Conservation (phyloP, 106 monocot genomes). For the Dioscorea alata region DNA sequence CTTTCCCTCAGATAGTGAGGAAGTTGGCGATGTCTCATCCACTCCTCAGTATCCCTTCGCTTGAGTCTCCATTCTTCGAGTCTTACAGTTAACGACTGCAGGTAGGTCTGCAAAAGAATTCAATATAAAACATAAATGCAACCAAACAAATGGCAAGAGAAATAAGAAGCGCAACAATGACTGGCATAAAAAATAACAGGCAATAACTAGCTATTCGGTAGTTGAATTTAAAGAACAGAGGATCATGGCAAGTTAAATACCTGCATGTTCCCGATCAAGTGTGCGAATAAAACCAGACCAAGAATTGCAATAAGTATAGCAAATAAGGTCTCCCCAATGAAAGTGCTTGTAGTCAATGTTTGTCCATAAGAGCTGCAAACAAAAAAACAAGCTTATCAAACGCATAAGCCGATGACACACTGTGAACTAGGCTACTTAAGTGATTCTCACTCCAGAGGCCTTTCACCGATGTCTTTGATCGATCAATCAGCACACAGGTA, state of each 20-base stretch:
- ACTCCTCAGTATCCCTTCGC: conserved; percentile 83
- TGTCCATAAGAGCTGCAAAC: conserved; percentile 55
- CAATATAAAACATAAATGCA: too few relatives aligned
- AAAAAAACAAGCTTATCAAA: conserved; percentile 3
- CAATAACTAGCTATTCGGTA: too few relatives aligned
- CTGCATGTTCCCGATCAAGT: conserved; percentile 77
- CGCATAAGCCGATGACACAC: too few relatives aligned
- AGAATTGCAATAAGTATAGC: conserved; percentile 44
- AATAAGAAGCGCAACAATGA: too few relatives aligned
- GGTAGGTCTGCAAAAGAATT: conserved; percentile 48
- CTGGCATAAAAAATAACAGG: too few relatives aligned
- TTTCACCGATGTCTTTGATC: too few relatives aligned
- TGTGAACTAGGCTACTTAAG: too few relatives aligned
- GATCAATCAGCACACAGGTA: background rate
- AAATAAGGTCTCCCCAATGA: conserved; percentile 57
- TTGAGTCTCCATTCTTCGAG: conserved; percentile 89
- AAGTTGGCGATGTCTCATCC: conserved; percentile 95
- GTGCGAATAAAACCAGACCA: conserved; percentile 63
- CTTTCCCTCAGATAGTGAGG: conserved; percentile 51
- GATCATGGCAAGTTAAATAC: conserved; percentile 14
- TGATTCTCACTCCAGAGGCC: too few relatives aligned
- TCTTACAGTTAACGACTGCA: conserved; percentile 74
- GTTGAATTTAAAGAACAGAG: background rate
- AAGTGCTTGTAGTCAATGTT: conserved; percentile 49
- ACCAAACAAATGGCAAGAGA: background rate